A percentile compares a stretch with the other conserved stretches of the same genome.
Conservation (phyloP, 169 alveolate species). For the Plasmodium coatneyi region DNA sequence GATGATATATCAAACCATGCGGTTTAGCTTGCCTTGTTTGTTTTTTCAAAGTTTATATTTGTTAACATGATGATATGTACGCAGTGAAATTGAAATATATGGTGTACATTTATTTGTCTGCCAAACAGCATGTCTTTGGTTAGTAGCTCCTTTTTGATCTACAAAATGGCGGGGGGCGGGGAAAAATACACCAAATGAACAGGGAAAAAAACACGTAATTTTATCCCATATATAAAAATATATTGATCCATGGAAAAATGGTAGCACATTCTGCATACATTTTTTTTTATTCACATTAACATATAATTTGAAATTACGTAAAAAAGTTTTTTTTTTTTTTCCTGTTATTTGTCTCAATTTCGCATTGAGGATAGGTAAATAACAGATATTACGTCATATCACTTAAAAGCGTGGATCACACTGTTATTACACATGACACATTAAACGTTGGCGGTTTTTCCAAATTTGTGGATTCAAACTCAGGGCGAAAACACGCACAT, state of each 20-base stretch:
- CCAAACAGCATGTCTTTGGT: not conserved
- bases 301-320: not conserved
- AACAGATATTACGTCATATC: not conserved
- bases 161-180: not conserved
- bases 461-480: not conserved
- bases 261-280: not conserved
- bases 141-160: not conserved
- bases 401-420: not conserved
- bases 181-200: not conserved
- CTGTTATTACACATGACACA: not conserved
- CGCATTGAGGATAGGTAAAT: not conserved
- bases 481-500: not conserved
- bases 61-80: not conserved
- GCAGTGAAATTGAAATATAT: not conserved
- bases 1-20: not conserved
- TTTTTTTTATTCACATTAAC: not conserved
- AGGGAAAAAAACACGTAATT: not conserved
- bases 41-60: not conserved
- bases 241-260: not conserved
- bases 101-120: not conserved
- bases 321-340: not conserved
- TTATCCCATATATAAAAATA: not conserved
- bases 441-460: not conserved
- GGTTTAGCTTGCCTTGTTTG: not conserved
- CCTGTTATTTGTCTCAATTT: not conserved